Evolutionary conservation across 331 rosid species (phyloP).

Genomic region (Rhamnella rubrinervis): DNA sequence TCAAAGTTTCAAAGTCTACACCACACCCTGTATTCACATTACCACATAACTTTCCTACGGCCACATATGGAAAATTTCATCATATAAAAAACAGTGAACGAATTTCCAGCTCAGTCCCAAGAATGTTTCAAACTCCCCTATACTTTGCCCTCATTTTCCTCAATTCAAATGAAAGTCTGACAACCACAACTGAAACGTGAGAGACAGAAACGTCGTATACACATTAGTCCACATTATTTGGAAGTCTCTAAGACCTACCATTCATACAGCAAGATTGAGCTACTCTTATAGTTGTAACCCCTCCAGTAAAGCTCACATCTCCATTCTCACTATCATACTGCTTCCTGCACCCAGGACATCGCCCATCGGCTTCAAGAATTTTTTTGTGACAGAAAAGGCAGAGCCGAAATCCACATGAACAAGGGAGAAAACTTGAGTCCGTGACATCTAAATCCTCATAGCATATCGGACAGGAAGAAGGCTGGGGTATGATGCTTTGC

Average conservation of each 20-base stretch:
- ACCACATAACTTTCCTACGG: slow-evolving; percentile 25
- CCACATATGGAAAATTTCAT: too few species aligned
- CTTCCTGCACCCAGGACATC: slow-evolving; percentile 68
- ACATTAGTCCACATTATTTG: slow-evolving; percentile 9
- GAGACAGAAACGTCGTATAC: slow-evolving; percentile 26
- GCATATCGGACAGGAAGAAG: slow-evolving; percentile 59
- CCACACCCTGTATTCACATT: slow-evolving; percentile 23
- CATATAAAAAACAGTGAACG: too few species aligned
- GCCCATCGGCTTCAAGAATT: slow-evolving; percentile 56
- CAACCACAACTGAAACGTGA: slow-evolving; percentile 1
- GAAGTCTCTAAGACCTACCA: slow-evolving; percentile 26
- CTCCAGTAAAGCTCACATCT: slow-evolving; percentile 27
- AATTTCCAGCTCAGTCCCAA: slow-evolving; percentile 1
- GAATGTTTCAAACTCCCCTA: slow-evolving; percentile 7
- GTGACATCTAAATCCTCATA: slow-evolving; percentile 66
- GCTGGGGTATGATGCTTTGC: slow-evolving; percentile 44
- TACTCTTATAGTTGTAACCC: slow-evolving; percentile 36
- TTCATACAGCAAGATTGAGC: slow-evolving; percentile 39
- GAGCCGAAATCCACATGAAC: slow-evolving; percentile 57
- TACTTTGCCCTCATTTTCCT: not conserved
- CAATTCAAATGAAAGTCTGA: not conserved
- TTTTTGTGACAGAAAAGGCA: slow-evolving; percentile 68
- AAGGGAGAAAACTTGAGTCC: slow-evolving; percentile 55
- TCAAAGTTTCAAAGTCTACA: slow-evolving; percentile 14
- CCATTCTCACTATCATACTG: slow-evolving; percentile 40